Conservation (phyloP, 306 rosid genomes). For the Quercus ilex region DNA sequence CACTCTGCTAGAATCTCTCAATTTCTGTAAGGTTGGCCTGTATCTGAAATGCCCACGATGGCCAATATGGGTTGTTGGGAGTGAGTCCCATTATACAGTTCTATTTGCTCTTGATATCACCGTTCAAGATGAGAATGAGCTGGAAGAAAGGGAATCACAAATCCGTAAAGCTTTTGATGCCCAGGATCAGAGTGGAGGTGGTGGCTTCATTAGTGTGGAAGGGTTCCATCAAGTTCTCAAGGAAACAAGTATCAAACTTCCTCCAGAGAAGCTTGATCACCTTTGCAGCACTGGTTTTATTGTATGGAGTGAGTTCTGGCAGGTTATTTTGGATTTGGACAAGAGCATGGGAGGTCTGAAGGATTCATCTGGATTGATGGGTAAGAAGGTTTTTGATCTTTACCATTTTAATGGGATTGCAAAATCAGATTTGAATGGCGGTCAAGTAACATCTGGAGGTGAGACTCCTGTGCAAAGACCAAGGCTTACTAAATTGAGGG, state of each 20-base stretch:
- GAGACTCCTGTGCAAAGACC: conserved; percentile 88
- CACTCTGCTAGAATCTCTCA: conserved; percentile 77
- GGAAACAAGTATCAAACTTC: conserved; percentile 65
- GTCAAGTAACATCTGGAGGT: conserved; percentile 54
- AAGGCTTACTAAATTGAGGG: conserved; percentile 79
- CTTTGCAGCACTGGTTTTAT: conserved; percentile 78
- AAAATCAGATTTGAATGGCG: conserved; percentile 83
- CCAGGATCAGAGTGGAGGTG: conserved; percentile 96
- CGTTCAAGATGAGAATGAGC: conserved; percentile 91
- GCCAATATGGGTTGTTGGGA: conserved; percentile 98
- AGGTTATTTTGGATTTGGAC: conserved; percentile 86
- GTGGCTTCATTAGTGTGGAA: conserved; percentile 91
- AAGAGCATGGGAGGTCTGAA: conserved; percentile 84
- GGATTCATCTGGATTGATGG: conserved; percentile 95
- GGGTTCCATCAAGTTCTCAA: conserved; percentile 80
- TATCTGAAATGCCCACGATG: conserved; percentile 78
- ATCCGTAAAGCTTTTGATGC: conserved; percentile 90
- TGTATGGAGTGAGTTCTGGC: conserved; percentile 99
- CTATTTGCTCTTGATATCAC: conserved; percentile 76
- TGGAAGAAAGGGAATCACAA: conserved; percentile 87
- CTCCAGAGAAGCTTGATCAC: conserved; percentile 66
- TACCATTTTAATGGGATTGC: conserved; percentile 98
- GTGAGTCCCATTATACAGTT: conserved; percentile 95
- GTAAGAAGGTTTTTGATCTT: conserved; percentile 86
- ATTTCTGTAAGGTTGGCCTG: conserved; percentile 92